Base-by-base conservation (phyloP, 371 early-diverging fungal genomes). In the Fennellomyces sp. region DNA sequence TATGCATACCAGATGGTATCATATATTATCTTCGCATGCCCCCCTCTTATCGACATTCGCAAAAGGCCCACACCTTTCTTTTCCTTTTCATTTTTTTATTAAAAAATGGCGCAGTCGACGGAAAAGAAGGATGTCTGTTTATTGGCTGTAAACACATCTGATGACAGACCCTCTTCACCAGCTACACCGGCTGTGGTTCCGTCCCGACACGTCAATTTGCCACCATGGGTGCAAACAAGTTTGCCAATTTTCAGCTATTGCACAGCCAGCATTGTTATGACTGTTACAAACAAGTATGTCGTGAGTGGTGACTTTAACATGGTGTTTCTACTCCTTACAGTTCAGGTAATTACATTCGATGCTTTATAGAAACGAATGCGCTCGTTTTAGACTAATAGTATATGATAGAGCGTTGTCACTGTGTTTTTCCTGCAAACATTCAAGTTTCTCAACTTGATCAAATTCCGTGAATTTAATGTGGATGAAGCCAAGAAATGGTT, bases 221-320 rank as follows among this genome's bases (percentile, higher is more conserved):
- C 61, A 2, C 31, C 57, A 4, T 21, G 25, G 17, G 31, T 50
- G 12, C 54, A 59, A 31, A 41, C 57, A 2, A 55, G 42, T 26
- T 47, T 85, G 47, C 84, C 90, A 38, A 91, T 95, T 60, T 31
- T 87, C 39, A 80, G 88, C 56, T 95, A 94, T 76, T 94, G 95
- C 75, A 70, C 69, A 39, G 82, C 94, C 29, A 91, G 91, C 47
- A 93, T 94, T 50, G 74, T 91, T 61, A 94, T 96, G 94, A 95
- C 95, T 4, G 85, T 93, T 36, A 91, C 91, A 58, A 96, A 96
- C 84, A 94, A 94, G 77, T 79, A 87, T 61, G 93, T 94, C 19
- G 84, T 95, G 27, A 90, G 91, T 30, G 94, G 86, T 68, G 82
- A 86, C 55, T 92, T 92, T 66, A 80, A 90, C 56, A 90, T 97